These are phyloP conservation scores for Penicillium lagena DNA, from an alignment of 495 filamentous ascomycete genomes.

Conservation along the genomic window DNA sequence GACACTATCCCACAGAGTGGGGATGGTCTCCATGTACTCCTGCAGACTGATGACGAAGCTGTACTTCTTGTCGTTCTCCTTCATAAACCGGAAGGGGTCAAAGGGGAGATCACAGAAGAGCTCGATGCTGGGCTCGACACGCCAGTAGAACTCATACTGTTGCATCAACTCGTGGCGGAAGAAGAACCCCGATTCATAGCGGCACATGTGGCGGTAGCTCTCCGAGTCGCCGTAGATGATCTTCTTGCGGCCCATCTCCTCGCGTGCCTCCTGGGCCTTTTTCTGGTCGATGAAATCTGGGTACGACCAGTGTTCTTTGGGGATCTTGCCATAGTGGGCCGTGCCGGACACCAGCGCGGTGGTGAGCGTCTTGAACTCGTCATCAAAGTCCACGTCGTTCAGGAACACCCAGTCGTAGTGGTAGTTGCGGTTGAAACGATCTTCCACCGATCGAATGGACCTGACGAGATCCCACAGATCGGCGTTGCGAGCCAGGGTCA, in stretches of 20 bases:
- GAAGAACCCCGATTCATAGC: constrained; percentile 91
- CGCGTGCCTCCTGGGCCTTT: constrained; percentile 69
- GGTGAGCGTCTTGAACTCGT: constrained; percentile 87
- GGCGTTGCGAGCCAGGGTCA: constrained; percentile 85
- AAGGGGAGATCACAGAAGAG: constrained; percentile 80
- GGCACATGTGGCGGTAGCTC: constrained; percentile 92
- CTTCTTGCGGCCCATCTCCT: constrained; percentile 77
- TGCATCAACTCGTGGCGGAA: constrained; percentile 77
- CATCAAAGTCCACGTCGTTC: constrained; percentile 91
- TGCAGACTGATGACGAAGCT: constrained; percentile 85
- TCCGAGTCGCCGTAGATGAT: constrained; percentile 94
- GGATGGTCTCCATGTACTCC: constrained; percentile 94
- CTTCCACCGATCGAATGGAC: constrained; percentile 91
- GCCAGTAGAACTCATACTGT: constrained; percentile 91
- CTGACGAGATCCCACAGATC: constrained; percentile 96
- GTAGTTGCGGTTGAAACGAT: constrained; percentile 92
- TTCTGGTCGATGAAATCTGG: constrained; percentile 82
- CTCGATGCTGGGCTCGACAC: constrained; percentile 83
- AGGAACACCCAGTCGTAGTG: constrained; percentile 99
- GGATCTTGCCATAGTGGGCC: constrained; percentile 80
- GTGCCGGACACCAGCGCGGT: constrained; percentile 82
- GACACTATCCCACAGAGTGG: constrained; percentile 87
- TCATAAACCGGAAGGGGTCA: constrained; percentile 83
- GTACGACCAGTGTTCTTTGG: constrained; percentile 85
- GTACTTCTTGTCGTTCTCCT: constrained; percentile 84